These are phyloP conservation scores for Cymbidium sinense DNA, from an alignment of 106 monocot species.

Conservation along the genomic window DNA sequence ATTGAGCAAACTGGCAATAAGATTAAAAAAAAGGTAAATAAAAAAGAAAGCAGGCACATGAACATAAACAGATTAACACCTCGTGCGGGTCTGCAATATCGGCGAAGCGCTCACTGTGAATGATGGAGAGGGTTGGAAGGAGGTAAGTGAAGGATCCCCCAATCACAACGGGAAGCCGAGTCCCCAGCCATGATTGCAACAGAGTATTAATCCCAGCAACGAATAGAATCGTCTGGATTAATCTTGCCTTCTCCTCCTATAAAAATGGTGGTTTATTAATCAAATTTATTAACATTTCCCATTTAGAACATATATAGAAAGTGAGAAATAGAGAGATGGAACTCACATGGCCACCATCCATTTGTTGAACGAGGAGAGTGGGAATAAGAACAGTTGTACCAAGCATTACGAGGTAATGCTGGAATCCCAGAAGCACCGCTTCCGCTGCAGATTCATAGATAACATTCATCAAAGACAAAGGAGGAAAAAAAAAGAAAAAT, in stretches of 20 bases:
- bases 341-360: conserved; percentile 81
- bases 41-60: too few species aligned
- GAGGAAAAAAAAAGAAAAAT: not conserved
- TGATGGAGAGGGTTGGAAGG: conserved; percentile 71
- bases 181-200: conserved; percentile 65
- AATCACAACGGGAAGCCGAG: conserved; percentile 72
- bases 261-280: not conserved
- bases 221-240: conserved; percentile 83
- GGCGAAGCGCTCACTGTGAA: conserved; percentile 45
- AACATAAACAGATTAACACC: conserved; percentile 37
- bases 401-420: conserved; percentile 85
- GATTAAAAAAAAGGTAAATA: too few species aligned
- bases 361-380: conserved; percentile 64
- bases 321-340: not conserved
- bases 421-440: conserved; percentile 72
- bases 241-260: conserved; percentile 80
- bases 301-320: not conserved
- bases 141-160: conserved; percentile 69
- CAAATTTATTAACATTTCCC: not conserved
- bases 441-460: conserved; percentile 27
- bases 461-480: not conserved
- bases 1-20: too few species aligned
- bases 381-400: conserved; percentile 73
- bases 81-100: conserved; percentile 55
- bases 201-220: conserved; percentile 86